Conservation (phyloP, 108 stramenopile genomes). For the Conticribra weissflogii region DNA sequence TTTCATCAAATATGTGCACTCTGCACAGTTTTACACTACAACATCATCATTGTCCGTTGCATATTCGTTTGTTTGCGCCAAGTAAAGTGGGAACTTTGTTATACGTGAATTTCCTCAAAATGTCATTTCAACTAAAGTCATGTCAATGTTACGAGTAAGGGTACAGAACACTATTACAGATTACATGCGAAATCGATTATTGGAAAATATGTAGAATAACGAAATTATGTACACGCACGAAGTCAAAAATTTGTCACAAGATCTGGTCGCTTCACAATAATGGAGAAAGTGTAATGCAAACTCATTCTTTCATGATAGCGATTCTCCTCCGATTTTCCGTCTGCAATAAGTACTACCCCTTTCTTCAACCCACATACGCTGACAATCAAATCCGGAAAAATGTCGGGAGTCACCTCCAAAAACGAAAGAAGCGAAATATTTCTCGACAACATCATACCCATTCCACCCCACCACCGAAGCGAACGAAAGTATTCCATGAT, state of each 20-base stretch:
- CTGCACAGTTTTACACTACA: too few species aligned
- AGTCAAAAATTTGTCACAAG: not conserved
- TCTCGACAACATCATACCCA: slow-evolving; percentile 22
- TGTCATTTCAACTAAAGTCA: too few species aligned
- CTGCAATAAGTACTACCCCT: not conserved
- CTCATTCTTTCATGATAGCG: not conserved
- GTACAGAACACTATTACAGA: too few species aligned
- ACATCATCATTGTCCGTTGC: too few species aligned
- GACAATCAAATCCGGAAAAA: slow-evolving; percentile 18
- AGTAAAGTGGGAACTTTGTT: too few species aligned
- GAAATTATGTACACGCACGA: too few species aligned
- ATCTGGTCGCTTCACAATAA: slow-evolving; percentile 6
- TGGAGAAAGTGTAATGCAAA: not conserved
- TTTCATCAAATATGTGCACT: too few species aligned
- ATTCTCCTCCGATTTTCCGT: not conserved
- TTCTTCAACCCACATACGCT: not conserved
- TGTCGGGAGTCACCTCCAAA: slow-evolving; percentile 10
- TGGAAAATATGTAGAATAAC: too few species aligned
- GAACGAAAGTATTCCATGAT: slow-evolving; percentile 21
- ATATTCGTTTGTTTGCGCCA: too few species aligned
- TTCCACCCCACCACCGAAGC: slow-evolving; percentile 26
- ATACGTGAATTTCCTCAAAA: too few species aligned
- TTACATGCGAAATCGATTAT: too few species aligned
- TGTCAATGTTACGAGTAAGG: too few species aligned
- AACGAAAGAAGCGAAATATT: slow-evolving; percentile 23